These are phyloP conservation scores for Annulohypoxylon stygium DNA, from an alignment of 495 filamentous ascomycete species.

Conservation along the genomic window DNA sequence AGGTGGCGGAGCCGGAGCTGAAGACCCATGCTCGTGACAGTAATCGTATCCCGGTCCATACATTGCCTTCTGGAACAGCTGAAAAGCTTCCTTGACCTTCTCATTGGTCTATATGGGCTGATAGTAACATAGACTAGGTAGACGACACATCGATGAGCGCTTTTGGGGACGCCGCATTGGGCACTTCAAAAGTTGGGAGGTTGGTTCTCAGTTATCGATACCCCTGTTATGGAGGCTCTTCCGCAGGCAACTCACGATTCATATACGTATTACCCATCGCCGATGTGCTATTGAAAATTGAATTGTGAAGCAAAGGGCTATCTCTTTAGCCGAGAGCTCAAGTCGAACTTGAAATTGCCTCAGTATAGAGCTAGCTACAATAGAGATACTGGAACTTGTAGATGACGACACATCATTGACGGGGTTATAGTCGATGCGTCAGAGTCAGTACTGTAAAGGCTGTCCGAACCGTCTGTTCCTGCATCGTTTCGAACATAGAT, in stretches of 20 bases:
- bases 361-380: not conserved
- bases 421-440: not conserved
- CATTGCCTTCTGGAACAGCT: conserved; percentile 2
- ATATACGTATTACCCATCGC: not conserved
- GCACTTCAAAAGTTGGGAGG: not conserved
- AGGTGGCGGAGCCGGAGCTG: conserved; percentile 2
- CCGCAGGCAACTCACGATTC: not conserved
- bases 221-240: not conserved
- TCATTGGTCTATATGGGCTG: not conserved
- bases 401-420: not conserved
- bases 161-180: not conserved
- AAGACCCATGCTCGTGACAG: not conserved
- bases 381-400: not conserved
- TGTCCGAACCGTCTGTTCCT: not conserved
- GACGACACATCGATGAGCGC: not conserved
- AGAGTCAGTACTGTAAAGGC: not conserved
- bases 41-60: not conserved
- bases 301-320: not conserved
- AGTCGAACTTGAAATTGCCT: not conserved
- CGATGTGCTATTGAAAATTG: not conserved
- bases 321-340: not conserved
- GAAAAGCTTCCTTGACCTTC: conserved; percentile 1
- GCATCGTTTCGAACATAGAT: conserved; percentile 24
- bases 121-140: not conserved
- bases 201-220: not conserved